Conservation (phyloP, 352 stramenopile genomes). For the Vaucheria bursata region DNA sequence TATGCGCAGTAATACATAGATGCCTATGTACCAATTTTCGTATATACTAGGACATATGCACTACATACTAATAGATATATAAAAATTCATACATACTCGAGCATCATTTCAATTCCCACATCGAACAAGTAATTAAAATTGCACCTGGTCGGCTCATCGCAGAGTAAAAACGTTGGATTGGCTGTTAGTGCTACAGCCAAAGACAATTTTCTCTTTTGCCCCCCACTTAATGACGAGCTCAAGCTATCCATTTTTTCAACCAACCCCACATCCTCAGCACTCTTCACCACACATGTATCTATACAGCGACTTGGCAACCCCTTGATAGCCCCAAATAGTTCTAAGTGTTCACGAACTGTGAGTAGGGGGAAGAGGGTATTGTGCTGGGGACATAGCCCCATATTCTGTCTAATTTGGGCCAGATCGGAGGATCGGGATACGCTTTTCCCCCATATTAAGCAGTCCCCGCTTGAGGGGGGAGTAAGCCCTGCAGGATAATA, state of each 20-base stretch:
- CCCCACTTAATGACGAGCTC: constrained; percentile 68
- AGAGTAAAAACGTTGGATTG: constrained; percentile 58
- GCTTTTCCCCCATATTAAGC: constrained; percentile 48
- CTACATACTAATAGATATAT: too few relatives aligned
- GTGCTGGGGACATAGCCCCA: constrained; percentile 85
- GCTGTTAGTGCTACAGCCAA: constrained; percentile 80
- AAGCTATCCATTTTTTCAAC: constrained; percentile 67
- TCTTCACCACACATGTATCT: neutral
- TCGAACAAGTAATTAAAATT: too few relatives aligned
- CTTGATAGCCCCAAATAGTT: constrained; percentile 76
- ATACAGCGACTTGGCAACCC: constrained; percentile 47
- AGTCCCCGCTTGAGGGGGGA: constrained; percentile 51
- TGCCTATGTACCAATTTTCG: too few relatives aligned
- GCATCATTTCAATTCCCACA: too few relatives aligned
- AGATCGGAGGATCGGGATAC: constrained; percentile 45
- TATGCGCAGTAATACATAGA: too few relatives aligned
- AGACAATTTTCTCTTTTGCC: constrained; percentile 83
- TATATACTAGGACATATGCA: too few relatives aligned
- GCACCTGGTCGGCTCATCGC: constrained; percentile 45
- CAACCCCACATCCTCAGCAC: constrained; percentile 66
- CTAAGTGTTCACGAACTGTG: constrained; percentile 77
- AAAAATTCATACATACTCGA: too few relatives aligned
- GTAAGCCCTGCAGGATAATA: constrained; percentile 59
- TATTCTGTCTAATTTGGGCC: constrained; percentile 56
- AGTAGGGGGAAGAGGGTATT: constrained; percentile 79